These are phyloP conservation scores for Piloderma croceum DNA, from an alignment of 768 basidiomycete genomes.

Conservation along the genomic window DNA sequence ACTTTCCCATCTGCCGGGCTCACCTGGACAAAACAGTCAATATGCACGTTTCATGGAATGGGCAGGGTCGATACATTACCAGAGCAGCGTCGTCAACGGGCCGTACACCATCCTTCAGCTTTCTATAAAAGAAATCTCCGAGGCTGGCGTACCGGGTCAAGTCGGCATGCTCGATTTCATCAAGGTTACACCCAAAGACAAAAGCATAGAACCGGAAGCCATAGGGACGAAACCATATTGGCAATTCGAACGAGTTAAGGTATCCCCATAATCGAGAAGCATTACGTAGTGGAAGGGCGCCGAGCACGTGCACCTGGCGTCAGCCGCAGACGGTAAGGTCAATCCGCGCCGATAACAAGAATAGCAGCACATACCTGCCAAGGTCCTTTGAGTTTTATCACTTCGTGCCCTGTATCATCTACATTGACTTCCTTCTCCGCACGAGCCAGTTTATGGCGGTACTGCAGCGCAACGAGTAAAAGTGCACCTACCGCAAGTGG, in stretches of 20 bases:
- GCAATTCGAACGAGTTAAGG: conserved; percentile 87
- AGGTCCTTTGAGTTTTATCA: conserved; percentile 79
- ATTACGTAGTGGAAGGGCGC: conserved; percentile 89
- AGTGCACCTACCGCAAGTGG: conserved; percentile 87
- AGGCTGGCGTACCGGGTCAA: conserved; percentile 75
- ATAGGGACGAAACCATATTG: conserved; percentile 91
- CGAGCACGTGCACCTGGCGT: conserved; percentile 86
- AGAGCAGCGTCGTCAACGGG: conserved; percentile 74
- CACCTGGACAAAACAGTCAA: conserved; percentile 44
- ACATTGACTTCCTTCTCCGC: conserved; percentile 62
- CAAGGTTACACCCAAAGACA: conserved; percentile 91
- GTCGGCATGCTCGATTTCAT: conserved; percentile 80
- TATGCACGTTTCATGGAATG: too few species aligned
- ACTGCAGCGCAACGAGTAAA: conserved; percentile 76
- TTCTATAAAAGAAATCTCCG: conserved; percentile 95
- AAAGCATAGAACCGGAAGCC: conserved; percentile 81
- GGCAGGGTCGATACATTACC: conserved; percentile 39
- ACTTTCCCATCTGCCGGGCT: conserved; percentile 93
- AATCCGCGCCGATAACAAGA: too few species aligned
- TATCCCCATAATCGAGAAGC: conserved; percentile 98
- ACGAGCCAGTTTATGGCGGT: conserved; percentile 50
- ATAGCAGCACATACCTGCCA: conserved; percentile 67
- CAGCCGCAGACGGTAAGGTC: neutral
- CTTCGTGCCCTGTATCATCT: conserved; percentile 77
- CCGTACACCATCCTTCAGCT: conserved; percentile 73